phyloP scores from a whole-genome alignment of 2,329 filamentous ascomycete genomes.

The Penicillium decumbens region DNA sequence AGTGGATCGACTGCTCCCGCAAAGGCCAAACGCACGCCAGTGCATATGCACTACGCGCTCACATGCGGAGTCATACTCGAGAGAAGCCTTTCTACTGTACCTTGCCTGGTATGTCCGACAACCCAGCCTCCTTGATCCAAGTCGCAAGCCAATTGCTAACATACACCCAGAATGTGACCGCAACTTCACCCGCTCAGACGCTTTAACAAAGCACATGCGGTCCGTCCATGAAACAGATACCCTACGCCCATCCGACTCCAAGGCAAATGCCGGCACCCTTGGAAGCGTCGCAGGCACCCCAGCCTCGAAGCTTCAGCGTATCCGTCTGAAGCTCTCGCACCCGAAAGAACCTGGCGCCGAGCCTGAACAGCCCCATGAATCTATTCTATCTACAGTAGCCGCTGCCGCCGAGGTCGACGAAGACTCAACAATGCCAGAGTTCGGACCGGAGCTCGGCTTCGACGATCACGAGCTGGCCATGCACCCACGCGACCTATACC shows the following conservation, averaged over 20 bases:
- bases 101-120: conserved; percentile 65
- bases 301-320: conserved; percentile 36
- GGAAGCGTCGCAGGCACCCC: conserved; percentile 24
- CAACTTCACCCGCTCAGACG: conserved; percentile 92
- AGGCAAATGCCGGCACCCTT: conserved; percentile 33
- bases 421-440: conserved; percentile 35
- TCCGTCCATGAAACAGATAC: conserved; percentile 97
- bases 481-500: conserved; percentile 41
- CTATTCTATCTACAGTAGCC: conserved; percentile 17
- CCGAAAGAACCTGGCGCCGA: conserved; percentile 28
- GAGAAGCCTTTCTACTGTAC: conserved; percentile 99
- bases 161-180: conserved; percentile 76
- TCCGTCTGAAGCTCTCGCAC: conserved; percentile 41
- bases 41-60: conserved; percentile 90
- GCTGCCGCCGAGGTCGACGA: conserved; percentile 26
- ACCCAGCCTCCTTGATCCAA: neutral
- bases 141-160: neutral
- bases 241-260: conserved; percentile 61
- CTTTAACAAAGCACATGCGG: conserved; percentile 95
- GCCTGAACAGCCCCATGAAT: conserved; percentile 18
- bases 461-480: conserved; percentile 44
- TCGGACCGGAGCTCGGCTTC: conserved; percentile 40
- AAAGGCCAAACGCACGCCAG: conserved; percentile 92
- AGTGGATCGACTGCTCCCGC: conserved; percentile 84
- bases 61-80: conserved; percentile 95